Conservation (phyloP, 1,284 basidiomycete species). For the Moniliophthora roreri region DNA sequence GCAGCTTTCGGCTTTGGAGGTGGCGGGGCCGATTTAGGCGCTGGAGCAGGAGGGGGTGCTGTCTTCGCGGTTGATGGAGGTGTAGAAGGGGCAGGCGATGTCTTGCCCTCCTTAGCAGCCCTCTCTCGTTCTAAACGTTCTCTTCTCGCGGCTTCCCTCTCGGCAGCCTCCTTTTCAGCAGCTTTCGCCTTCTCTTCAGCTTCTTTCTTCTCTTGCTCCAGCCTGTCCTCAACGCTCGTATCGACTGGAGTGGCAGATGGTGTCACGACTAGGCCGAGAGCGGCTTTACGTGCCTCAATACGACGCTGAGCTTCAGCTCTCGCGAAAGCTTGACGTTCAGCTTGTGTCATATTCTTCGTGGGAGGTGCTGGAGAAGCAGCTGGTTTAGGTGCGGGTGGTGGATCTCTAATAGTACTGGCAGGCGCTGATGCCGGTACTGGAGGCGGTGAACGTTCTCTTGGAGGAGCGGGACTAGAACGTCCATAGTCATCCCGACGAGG, state of each 20-base stretch:
- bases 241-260: conserved; percentile 61
- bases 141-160: conserved; percentile 66
- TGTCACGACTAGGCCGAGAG: conserved; percentile 73
- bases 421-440: conserved; percentile 47
- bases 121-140: conserved; percentile 72
- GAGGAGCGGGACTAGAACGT: conserved; percentile 39
- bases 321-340: conserved; percentile 82
- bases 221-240: conserved; percentile 76
- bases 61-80: conserved; percentile 19
- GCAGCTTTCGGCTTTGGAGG: conserved; percentile 31
- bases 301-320: conserved; percentile 83
- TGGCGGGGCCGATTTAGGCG: conserved; percentile 31
- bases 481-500: conserved; percentile 16
- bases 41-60: conserved; percentile 24
- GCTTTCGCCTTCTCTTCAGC: conserved; percentile 77
- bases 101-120: conserved; percentile 49
- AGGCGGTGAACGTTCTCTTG: conserved; percentile 43
- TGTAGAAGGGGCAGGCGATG: conserved; percentile 22
- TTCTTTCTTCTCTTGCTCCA: conserved; percentile 82
- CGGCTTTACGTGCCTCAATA: conserved; percentile 86
- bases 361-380: conserved; percentile 45
- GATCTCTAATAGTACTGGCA: conserved; percentile 30
- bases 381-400: conserved; percentile 48
- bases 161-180: conserved; percentile 78
- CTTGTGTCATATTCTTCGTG: conserved; percentile 80